Percentiles rank a stretch among this genome's conserved stretches.
Conservation (phyloP, 208 protist species). For the Hexamita inflata region DNA sequence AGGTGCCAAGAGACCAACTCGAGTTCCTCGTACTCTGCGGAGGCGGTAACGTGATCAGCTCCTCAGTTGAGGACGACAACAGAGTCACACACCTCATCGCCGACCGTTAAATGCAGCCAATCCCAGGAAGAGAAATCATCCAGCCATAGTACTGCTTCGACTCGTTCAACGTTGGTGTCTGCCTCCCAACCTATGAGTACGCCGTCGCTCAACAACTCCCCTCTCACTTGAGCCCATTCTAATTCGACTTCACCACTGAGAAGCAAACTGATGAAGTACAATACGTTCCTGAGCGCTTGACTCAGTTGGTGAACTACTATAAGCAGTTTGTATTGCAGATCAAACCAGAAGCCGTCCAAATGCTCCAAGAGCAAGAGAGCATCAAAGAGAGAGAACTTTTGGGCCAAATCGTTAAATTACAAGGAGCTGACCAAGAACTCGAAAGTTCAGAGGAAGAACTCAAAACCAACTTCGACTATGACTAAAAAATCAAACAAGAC, state of each 20-base stretch:
- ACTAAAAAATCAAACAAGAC: no score
- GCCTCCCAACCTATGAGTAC: slow-evolving; percentile 31
- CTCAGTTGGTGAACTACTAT: no score
- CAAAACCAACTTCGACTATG: no score
- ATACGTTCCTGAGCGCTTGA: slow-evolving; percentile 30
- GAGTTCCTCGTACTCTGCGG: not conserved
- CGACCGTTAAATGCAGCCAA: not conserved
- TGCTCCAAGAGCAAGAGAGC: no score
- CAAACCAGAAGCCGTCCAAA: no score
- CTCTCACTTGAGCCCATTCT: slow-evolving; percentile 36
- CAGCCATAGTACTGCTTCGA: slow-evolving; percentile 45
- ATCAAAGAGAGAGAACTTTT: no score
- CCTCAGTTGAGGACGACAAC: not conserved
- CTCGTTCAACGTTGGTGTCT: slow-evolving; percentile 28
- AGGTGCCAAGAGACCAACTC: not conserved
- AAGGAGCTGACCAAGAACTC: no score
- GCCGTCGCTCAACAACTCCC: not conserved
- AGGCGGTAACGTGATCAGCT: not conserved
- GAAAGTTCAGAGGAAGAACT: no score
- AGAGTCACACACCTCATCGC: slow-evolving; percentile 1
- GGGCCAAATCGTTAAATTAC: no score
- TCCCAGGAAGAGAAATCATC: slow-evolving; percentile 23
- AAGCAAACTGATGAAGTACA: not conserved
- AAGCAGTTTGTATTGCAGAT: no score
- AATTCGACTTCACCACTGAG: not conserved